Base-by-base conservation (phyloP, 768 basidiomycete genomes). In the Hebeloma cylindrosporum region DNA sequence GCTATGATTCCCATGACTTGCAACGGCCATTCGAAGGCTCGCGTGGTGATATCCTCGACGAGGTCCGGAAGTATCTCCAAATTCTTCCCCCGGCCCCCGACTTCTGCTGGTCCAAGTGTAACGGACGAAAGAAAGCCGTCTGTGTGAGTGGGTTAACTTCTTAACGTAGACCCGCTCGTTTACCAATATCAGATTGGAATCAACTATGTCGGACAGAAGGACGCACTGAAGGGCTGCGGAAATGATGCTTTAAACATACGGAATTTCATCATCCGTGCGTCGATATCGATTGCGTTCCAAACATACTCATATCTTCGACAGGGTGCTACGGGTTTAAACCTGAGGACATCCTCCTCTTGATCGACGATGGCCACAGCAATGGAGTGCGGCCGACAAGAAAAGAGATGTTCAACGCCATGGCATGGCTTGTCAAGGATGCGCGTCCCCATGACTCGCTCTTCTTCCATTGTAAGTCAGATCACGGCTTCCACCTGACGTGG, bases 121-220 rank as follows among this genome's bases (percentile, higher is more conserved):
- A 74, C 1, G 88, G 91, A n/a, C 71, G 67, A 50, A 82, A 83
- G 66, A 93, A 88, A 65, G 93, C 91, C 0, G 70, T 96, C 14
- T 86, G 86, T 51, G 88, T 91, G 61, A 59, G 88, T 64, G 18
- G 9, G 27, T 44, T 30, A 26, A 26, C 3, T 17, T 23, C 9
- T 39, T 31, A 4, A 9, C 25, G 6, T 36, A n/a, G 35, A 31
- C 30, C 17, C 30, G 13, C 30, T 32, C n/a, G 17, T 17, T 32
- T 4, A 10, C 17, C n/a, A 33, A 33, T 33, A 17, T 38, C 40
- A 84, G 82, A 87, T 93, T 56, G 90, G 88, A 0, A 85, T 92
- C 50, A 87, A 87, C 58, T 93, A 93, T 58, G 57, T 56, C 4
- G 88, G 88, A 0, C 79, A 85, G 43, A 60, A 59, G 5, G 74